Percentiles rank a stretch among this genome's conserved stretches.
Evolutionary conservation across 805 yeast species (phyloP).

Genomic region (Suhomyces kilbournensis): DNA sequence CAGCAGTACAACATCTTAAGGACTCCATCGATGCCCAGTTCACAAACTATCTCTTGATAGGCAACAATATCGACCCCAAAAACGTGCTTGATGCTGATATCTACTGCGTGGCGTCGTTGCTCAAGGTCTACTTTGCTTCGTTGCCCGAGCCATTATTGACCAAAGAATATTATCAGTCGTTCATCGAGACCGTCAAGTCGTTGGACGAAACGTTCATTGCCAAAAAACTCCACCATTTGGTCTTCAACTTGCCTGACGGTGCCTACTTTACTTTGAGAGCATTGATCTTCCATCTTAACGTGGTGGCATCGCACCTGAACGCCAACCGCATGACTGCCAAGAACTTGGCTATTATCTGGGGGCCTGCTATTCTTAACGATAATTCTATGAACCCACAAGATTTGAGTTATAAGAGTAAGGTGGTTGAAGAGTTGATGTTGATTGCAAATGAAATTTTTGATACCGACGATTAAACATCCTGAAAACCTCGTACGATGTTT

Average conservation of each 20-base stretch:
- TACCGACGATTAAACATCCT: conserved; percentile 26
- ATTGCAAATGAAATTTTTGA: conserved; percentile 77
- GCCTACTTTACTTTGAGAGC: conserved; percentile 89
- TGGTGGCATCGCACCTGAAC: conserved; percentile 61
- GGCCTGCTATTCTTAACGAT: conserved; percentile 77
- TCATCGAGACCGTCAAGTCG: conserved; percentile 64
- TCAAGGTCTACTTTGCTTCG: conserved; percentile 78
- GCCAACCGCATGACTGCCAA: conserved; percentile 78
- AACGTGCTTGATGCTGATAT: conserved; percentile 74
- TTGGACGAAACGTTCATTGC: conserved; percentile 45
- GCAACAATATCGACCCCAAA: conserved; percentile 37
- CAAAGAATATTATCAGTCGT: conserved; percentile 53
- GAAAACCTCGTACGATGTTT: too few relatives aligned
- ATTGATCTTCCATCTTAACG: conserved; percentile 78
- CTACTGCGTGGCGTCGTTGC: conserved; percentile 80
- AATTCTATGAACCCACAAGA: conserved; percentile 65
- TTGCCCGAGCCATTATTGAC: conserved; percentile 88
- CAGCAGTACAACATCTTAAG: conserved; percentile 69
- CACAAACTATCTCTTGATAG: conserved; percentile 49
- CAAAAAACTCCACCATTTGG: conserved; percentile 81
- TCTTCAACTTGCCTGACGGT: conserved; percentile 90
- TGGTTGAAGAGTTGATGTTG: conserved; percentile 78
- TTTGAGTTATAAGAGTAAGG: conserved; percentile 69
- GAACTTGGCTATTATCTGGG: conserved; percentile 90
- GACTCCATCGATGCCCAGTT: conserved; percentile 76